Evolutionary conservation across 257 asterid species (phyloP).

Genomic region (Linderniella brevidens): DNA sequence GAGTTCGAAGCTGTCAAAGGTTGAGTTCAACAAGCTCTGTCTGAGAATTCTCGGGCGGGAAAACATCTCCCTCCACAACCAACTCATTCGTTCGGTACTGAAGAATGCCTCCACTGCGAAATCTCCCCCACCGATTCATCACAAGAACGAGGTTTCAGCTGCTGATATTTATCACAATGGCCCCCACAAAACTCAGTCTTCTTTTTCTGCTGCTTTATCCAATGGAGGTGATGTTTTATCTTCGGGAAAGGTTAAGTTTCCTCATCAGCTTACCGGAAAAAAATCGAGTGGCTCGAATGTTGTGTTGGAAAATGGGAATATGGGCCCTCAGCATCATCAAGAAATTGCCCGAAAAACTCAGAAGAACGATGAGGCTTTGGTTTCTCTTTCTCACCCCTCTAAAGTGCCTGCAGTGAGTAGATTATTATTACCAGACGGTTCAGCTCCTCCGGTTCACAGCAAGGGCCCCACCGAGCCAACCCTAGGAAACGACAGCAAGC

Average conservation of each 20-base stretch:
- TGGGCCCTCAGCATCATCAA: constrained; percentile 30
- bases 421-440: constrained; percentile 24
- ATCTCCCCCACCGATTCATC: constrained; percentile 35
- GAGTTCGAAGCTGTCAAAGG: constrained; percentile 58
- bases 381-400: constrained; percentile 10
- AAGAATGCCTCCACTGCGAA: constrained; percentile 51
- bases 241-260: constrained; percentile 24
- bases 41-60: constrained; percentile 54
- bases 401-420: constrained; percentile 18
- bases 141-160: constrained; percentile 23
- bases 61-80: constrained; percentile 79
- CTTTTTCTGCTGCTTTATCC: too few species aligned
- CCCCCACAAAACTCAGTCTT: constrained; percentile 16
- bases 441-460: constrained; percentile 27
- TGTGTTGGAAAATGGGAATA: constrained; percentile 39
- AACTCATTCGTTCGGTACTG: constrained; percentile 53
- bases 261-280: constrained; percentile 21
- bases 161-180: constrained; percentile 38
- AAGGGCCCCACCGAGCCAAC: too few species aligned
- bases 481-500: too few species aligned
- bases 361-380: constrained; percentile 15
- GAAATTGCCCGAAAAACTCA: constrained; percentile 8
- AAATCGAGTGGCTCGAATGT: constrained; percentile 19
- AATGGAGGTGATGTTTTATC: too few species aligned
- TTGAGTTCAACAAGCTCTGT: constrained; percentile 65